phyloP scores from a whole-genome alignment of 1,139 yeast genomes.

The Insectozyma bohioensis region DNA sequence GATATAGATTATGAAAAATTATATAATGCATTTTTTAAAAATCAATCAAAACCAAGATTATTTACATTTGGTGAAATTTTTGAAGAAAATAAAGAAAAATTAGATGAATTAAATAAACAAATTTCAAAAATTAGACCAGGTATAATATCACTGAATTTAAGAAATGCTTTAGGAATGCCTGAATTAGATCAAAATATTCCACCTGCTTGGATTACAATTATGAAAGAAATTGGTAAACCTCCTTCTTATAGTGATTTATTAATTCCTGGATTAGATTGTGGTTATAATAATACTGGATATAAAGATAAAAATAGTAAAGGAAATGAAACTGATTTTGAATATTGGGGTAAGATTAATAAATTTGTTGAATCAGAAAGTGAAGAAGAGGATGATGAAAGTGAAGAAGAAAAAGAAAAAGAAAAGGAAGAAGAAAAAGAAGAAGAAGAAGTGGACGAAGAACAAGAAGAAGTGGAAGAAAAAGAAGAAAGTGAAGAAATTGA shows the following conservation, averaged over 20 bases:
- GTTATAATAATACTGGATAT: conserved; percentile 42
- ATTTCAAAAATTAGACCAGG: conserved; percentile 63
- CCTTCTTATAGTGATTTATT: conserved; percentile 73
- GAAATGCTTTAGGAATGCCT: conserved; percentile 70
- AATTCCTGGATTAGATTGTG: conserved; percentile 54
- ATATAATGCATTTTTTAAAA: conserved; percentile 83
- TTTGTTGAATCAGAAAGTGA: conserved; percentile 37
- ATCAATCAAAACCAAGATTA: conserved; percentile 71
- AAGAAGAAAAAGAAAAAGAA: conserved; percentile 21
- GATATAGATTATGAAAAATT: conserved; percentile 85
- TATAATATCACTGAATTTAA: conserved; percentile 53
- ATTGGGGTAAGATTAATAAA: conserved; percentile 44
- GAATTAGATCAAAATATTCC: conserved; percentile 47
- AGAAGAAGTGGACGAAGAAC: conserved; percentile 18
- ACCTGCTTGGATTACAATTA: conserved; percentile 81
- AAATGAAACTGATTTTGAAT: conserved; percentile 17
- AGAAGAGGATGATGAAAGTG: conserved; percentile 28
- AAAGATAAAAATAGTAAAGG: conserved; percentile 18
- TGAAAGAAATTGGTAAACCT: conserved; percentile 79
- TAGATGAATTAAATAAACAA: conserved; percentile 43
- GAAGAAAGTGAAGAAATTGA: conserved; percentile 11
- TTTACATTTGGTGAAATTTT: conserved; percentile 73
- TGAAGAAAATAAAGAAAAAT: conserved; percentile 71
- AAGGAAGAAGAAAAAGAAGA: conserved; percentile 19
- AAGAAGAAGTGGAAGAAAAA: conserved; percentile 13